Evolutionary conservation across 176 grass and related monocot genomes (phyloP), one percentile per base, ranked within the genome.

Genomic region (Saccharum officinarum): DNA sequence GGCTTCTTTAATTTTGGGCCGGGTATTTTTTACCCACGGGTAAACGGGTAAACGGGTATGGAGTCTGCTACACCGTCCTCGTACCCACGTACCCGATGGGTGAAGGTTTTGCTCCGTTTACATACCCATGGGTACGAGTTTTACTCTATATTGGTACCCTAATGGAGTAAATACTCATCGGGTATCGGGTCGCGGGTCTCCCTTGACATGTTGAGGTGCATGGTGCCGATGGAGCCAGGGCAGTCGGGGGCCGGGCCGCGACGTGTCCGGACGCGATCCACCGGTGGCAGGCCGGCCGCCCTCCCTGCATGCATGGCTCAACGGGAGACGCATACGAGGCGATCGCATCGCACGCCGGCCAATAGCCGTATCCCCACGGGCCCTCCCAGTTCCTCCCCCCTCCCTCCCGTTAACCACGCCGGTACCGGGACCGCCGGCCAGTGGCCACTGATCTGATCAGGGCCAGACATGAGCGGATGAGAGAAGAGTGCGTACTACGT

Each of bases 211-310:
- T n/a, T n/a, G n/a, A n/a, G 42, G 67, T 39, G 75, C 86, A 77
- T 77, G 74, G 84, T 79, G 80, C 22, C 89, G 26, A 83, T 80
- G 84, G 84, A 79, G 80, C 84, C 84, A 84, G 75, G 75, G 49
- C 84, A 30, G 11, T 74, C 80, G 80, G 80, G 81, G 66, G 30
- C 20, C 18, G 73, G 61, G 57, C 54, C 55, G 66, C 15, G 88
- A 80, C 84, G 84, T 90, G 89, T 83, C 75, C 75, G 28, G 12
- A 75, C 16, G 40, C 40, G 39, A 61, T 80, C 80, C 89, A 87
- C 69, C 69, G 73, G 55, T 45, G 23, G 10, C n/a, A 8, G 17
- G 2, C 36, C 42, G 7, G 11, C 25, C 17, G 25, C 54, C 13
- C 15, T 44, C 44, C 11, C 3, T 50, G 71, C 42, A 74, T 50